Base-by-base conservation (phyloP, 2,329 filamentous ascomycete species). In the Plenodomus biglobosus region DNA sequence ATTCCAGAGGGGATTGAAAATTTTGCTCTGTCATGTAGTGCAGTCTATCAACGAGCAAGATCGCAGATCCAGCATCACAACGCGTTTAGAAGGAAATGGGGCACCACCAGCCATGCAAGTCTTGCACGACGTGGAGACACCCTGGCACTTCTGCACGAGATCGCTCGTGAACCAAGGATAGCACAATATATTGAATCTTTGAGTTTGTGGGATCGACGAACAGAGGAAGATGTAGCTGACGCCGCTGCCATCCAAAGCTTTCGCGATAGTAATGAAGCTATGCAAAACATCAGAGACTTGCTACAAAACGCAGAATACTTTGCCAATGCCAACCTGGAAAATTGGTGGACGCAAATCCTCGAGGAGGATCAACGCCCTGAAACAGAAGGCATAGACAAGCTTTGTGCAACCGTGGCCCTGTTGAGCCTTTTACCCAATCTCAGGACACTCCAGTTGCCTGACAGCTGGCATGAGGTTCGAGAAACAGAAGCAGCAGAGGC, bases 21-120 rank as follows among this genome's bases (percentile, higher is more conserved):
- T 37, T 63, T 71, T 35, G 65, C 59, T 3, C 59, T 71, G 8
- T 52, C 61, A 10, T 71, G 65, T 42, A 67, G 65, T 39, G 55
- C 61, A 7, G 47, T 70, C 1, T 58, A 68, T 38, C 43, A 38
- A 19, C 63, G 62, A 21, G 64, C 67, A 2, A 44, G 38, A 7
- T 48, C 59, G 5, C 64, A 68, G 19, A 63, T 70, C 10, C 37
- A 52, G 5, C 57, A 53, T 1, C 68, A 71, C 50, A 69, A 69
- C 37, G 36, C 49, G 3, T 44, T 68, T 10, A 64, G 53, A 30
- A 57, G 52, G 30, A 50, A 44, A 43, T 69, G 68, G 67, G 48
- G 42, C 10, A 40, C 59, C 13, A 56, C 62, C 11, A 53, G 47
- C 34, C 60, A 64, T n/a, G 49, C 50, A 16, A 42, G 36, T 11